Evolutionary conservation across 2,329 filamentous ascomycete species (phyloP).

Genomic region (Hymenotorrendiella dingleyae): DNA sequence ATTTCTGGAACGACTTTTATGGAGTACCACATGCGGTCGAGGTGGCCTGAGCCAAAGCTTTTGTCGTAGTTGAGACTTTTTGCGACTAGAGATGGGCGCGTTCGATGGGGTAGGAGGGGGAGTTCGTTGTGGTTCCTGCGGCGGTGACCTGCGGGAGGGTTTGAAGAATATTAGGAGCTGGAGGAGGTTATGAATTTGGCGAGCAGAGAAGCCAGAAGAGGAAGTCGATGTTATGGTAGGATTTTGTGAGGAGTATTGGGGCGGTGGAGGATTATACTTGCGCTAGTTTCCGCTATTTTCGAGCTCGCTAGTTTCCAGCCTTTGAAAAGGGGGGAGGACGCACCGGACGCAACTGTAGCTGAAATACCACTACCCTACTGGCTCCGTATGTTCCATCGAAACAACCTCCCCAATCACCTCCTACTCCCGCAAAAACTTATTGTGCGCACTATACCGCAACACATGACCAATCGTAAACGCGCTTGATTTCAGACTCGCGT

Average conservation of each 20-base stretch:
- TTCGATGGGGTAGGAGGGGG: slow-evolving; percentile 72
- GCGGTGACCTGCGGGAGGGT: slow-evolving; percentile 65
- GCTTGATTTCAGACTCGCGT: slow-evolving; percentile 44
- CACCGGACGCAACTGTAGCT: slow-evolving; percentile 77
- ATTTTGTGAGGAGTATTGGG: slow-evolving; percentile 85
- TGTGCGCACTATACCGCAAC: slow-evolving; percentile 87
- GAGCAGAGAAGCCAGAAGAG: slow-evolving; percentile 86
- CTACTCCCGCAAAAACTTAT: slow-evolving; percentile 74
- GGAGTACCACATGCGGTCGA: slow-evolving; percentile 74
- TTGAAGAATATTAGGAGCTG: slow-evolving; percentile 77
- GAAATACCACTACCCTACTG: slow-evolving; percentile 96
- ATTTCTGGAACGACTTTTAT: slow-evolving; percentile 87
- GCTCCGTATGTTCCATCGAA: slow-evolving; percentile 86
- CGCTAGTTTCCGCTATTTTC: slow-evolving; percentile 82
- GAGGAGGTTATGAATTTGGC: slow-evolving; percentile 62
- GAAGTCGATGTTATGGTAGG: slow-evolving; percentile 93
- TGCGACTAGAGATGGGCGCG: slow-evolving; percentile 73
- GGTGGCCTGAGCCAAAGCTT: slow-evolving; percentile 55
- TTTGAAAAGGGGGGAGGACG: slow-evolving; percentile 6
- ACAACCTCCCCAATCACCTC: slow-evolving; percentile 76
- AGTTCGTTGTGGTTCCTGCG: slow-evolving; percentile 79
- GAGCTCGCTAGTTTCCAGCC: neutral
- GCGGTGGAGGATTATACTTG: slow-evolving; percentile 67
- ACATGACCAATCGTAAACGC: slow-evolving; percentile 89
- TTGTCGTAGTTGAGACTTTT: slow-evolving; percentile 53